Evolutionary conservation across 2,329 filamentous ascomycete species (phyloP), one percentile per base, ranked within the genome.

Genomic region (Hirsutella thompsonii): DNA sequence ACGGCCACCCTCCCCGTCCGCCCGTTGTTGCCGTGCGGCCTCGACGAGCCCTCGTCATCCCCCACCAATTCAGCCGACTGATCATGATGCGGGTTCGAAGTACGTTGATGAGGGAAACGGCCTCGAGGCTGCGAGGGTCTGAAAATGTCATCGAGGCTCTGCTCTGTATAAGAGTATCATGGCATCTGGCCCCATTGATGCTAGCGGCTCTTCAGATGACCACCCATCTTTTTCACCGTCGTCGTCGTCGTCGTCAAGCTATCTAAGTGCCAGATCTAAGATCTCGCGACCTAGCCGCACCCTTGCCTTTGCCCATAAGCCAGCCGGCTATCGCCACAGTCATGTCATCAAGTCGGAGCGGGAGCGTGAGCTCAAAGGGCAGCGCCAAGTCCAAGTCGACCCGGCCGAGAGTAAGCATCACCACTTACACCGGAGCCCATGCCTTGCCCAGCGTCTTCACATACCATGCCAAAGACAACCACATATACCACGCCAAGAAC

Each of bases 281-380:
- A 13, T 14, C 18, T 20, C 14, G 5, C 16, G 8, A 14, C 14
- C 23, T 19, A 20, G n/a, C n/a, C n/a, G n/a, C n/a, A 10, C 33
- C 36, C 36, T 10, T 36, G 19, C 20, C 10, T 28, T 8, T 34
- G 8, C 8, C 32, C 9, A 9, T 5, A 9, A 14, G 1, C 14
- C 32, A 14, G 14, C 14, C n/a, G 9, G 14, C 5, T 9, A 14
- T 8, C 32, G 5, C n/a, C 33, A 13, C 20, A 21, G 33, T 36
- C 14, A 46, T 46, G 44, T 37, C 44, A n/a, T 46, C 44, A 10
- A 23, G 36, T 18, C 37, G 41, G 8, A 39, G 42, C 38, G 39
- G 44, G 9, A 41, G 43, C 28, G 35, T 21, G 38, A 41, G 45
- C 38, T 45, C 43, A 28, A 39, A 39, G 11, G 26, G 20, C 29